Conservation (phyloP, 2,329 filamentous ascomycete species). For the Venturiaceae sp. region DNA sequence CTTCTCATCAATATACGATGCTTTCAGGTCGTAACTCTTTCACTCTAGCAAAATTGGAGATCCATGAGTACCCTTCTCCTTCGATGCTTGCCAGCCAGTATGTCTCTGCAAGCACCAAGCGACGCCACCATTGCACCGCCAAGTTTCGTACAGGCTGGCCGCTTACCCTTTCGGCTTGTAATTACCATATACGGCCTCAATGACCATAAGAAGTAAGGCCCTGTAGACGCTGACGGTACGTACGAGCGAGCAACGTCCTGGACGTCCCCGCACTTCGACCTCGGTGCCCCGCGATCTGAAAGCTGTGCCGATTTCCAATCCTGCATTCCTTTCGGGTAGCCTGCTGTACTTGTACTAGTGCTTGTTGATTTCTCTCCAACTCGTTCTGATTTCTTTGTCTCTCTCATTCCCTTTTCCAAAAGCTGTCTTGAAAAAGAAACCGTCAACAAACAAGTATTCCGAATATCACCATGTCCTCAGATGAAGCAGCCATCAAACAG, state of each 20-base stretch:
- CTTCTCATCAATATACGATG: too few species aligned
- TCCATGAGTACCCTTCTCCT: too few species aligned
- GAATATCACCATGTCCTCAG: neutral
- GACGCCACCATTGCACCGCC: neutral
- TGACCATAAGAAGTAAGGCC: neutral
- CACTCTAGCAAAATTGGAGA: too few species aligned
- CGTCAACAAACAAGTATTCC: too few species aligned
- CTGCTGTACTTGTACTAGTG: neutral
- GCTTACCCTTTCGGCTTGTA: neutral
- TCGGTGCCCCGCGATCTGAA: neutral
- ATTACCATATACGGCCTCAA: neutral
- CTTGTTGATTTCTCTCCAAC: too few species aligned
- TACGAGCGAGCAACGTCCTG: neutral
- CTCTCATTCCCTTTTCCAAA: too few species aligned
- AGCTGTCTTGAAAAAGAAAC: too few species aligned
- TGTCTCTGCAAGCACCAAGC: neutral
- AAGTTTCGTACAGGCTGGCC: too few species aligned
- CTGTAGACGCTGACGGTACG: neutral
- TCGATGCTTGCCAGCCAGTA: too few species aligned
- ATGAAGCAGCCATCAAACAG: slow-evolving; percentile 6
- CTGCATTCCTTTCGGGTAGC: neutral
- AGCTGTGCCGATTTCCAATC: too few species aligned
- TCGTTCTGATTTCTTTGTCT: too few species aligned
- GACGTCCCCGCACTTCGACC: neutral
- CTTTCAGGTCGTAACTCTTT: too few species aligned